phyloP scores from a whole-genome alignment of 73 alveolate genomes.

The Uronychia setigera region DNA sequence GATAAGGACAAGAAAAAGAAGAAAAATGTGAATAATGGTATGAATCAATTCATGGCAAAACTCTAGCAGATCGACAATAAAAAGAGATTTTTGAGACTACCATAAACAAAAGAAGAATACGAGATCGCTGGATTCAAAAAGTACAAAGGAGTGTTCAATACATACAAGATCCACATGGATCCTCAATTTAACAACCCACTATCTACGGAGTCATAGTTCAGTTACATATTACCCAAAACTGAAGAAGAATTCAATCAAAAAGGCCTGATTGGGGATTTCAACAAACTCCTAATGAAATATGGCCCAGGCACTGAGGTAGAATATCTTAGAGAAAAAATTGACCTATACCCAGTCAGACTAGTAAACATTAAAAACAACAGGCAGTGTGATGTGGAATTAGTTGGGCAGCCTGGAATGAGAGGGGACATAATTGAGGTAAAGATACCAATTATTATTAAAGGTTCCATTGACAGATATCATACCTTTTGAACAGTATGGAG shows the following conservation, averaged over 20 bases:
- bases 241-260: background rate
- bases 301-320: background rate
- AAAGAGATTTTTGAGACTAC: too few relatives aligned
- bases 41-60: too few relatives aligned
- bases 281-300: background rate
- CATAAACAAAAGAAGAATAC: too few relatives aligned
- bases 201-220: background rate
- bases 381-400: background rate
- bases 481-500: background rate
- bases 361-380: too few relatives aligned
- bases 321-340: background rate
- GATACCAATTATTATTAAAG: background rate
- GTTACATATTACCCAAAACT: background rate
- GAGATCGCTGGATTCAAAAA: background rate
- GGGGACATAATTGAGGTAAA: background rate
- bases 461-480: background rate
- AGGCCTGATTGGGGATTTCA: background rate
- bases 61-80: too few relatives aligned
- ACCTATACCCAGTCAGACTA: background rate
- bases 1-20: too few relatives aligned
- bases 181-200: background rate
- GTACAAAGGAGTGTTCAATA: background rate
- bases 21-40: too few relatives aligned
- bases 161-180: background rate
- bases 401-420: background rate